Evolutionary conservation across 768 basidiomycete genomes (phyloP).

Genomic region (Symmetrospora coprosmae): DNA sequence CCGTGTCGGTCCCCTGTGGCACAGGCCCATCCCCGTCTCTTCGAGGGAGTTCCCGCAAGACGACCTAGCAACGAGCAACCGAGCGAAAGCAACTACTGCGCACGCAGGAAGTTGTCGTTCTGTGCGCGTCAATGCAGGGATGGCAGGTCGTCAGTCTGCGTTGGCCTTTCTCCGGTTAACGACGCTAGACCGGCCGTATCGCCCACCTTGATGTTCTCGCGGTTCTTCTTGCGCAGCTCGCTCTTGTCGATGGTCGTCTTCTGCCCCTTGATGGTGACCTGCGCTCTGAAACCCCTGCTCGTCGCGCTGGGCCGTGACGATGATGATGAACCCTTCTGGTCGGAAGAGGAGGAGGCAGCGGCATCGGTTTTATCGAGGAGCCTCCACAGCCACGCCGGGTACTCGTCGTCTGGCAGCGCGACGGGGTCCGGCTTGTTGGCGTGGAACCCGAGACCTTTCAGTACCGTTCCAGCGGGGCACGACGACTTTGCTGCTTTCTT

Average conservation of each 20-base stretch:
- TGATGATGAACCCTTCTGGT: too few species aligned
- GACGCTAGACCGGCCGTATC: not conserved
- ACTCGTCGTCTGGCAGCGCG: conserved; percentile 37
- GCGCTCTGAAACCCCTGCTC: not conserved
- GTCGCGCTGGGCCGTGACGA: too few species aligned
- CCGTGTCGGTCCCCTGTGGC: too few species aligned
- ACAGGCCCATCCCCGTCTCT: too few species aligned
- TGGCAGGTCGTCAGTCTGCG: not conserved
- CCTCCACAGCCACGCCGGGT: conserved; percentile 39
- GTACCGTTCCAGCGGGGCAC: conserved; percentile 36
- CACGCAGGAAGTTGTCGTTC: conserved; percentile 13
- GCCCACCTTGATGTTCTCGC: conserved; percentile 8
- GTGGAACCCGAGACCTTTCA: conserved; percentile 37
- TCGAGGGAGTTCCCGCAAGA: too few species aligned
- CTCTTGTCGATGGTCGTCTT: not conserved
- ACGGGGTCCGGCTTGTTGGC: conserved; percentile 38
- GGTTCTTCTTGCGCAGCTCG: conserved; percentile 6
- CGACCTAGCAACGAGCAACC: too few species aligned
- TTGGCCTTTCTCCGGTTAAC: not conserved
- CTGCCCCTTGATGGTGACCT: conserved; percentile 4
- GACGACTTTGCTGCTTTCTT: too few species aligned
- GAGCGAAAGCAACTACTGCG: too few species aligned
- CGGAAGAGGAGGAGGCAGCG: too few species aligned
- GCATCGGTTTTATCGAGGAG: not conserved
- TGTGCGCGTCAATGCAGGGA: not conserved